Conservation (phyloP, 83 land plant genomes). For the Isoetes engelmannii region DNA sequence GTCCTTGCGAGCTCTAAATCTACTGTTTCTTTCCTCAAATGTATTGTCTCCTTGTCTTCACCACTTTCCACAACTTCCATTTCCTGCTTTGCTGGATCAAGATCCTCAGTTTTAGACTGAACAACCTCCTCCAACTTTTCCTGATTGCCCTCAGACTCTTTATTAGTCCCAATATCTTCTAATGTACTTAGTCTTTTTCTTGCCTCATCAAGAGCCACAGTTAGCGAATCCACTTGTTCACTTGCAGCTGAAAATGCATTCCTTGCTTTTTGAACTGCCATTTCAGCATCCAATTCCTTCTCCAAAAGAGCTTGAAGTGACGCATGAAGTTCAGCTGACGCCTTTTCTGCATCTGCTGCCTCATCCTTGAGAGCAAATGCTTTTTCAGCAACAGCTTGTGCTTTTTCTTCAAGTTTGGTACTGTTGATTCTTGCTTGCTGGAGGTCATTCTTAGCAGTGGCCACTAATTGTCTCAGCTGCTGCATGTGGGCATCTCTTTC, state of each 20-base stretch:
- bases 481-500: no score
- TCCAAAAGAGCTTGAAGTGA: constrained; percentile 21
- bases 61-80: background rate
- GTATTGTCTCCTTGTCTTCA: constrained; percentile 12
- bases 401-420: constrained; percentile 66
- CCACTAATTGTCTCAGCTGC: constrained; percentile 42
- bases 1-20: constrained; percentile 41
- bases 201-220: constrained; percentile 32
- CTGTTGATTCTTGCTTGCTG: constrained; percentile 65
- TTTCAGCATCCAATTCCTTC: constrained; percentile 50
- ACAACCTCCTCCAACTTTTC: background rate
- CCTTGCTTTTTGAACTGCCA: constrained; percentile 57
- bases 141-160: background rate
- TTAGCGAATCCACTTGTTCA: constrained; percentile 44
- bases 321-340: constrained; percentile 35
- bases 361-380: constrained; percentile 75
- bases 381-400: constrained; percentile 60
- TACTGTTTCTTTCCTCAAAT: constrained; percentile 25
- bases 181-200: constrained; percentile 3
- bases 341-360: constrained; percentile 50
- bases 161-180: background rate
- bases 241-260: constrained; percentile 62
- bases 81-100: background rate
- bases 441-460: constrained; percentile 55
- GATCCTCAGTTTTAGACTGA: background rate